Percentiles rank a stretch among this genome's conserved stretches.
Conservation (phyloP, 768 basidiomycete genomes). For the Floccularia luteovirens region DNA sequence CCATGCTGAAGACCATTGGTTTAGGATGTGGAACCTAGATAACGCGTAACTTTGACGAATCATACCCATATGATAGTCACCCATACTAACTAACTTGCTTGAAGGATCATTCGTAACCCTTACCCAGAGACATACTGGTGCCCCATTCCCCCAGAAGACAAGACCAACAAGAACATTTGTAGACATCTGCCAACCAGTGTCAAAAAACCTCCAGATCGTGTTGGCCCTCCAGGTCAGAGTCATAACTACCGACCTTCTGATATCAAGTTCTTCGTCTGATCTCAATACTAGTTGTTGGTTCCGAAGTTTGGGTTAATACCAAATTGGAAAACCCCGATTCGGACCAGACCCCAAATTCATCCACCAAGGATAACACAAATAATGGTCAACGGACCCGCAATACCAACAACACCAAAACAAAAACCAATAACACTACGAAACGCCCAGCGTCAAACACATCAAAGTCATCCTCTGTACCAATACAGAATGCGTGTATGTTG, state of each 20-base stretch:
- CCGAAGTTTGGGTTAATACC: conserved; percentile 3
- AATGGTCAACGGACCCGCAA: too few relatives aligned
- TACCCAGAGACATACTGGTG: conserved; percentile 38
- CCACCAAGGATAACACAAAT: too few relatives aligned
- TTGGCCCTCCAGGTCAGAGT: conserved; percentile 15
- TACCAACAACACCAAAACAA: too few relatives aligned
- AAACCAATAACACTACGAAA: too few relatives aligned
- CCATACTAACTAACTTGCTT: conserved; percentile 1
- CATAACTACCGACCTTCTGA: not conserved
- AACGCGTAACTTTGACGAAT: conserved; percentile 19
- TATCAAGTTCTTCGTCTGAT: conserved; percentile 37
- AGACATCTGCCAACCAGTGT: conserved; percentile 29
- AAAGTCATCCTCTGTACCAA: too few relatives aligned
- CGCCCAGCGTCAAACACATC: too few relatives aligned
- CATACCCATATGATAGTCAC: not conserved
- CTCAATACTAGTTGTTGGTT: conserved; percentile 16
- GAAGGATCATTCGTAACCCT: conserved; percentile 21
- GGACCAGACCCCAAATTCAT: too few relatives aligned
- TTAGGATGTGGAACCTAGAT: conserved; percentile 26
- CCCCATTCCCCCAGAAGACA: conserved; percentile 29
- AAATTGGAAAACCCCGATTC: too few relatives aligned
- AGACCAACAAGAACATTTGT: conserved; percentile 35
- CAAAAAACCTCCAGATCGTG: conserved; percentile 22
- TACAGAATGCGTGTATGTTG: too few relatives aligned
- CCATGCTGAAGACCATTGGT: conserved; percentile 32